phyloP scores from a whole-genome alignment of 306 rosid genomes.

The Adenanthera pavonina region DNA sequence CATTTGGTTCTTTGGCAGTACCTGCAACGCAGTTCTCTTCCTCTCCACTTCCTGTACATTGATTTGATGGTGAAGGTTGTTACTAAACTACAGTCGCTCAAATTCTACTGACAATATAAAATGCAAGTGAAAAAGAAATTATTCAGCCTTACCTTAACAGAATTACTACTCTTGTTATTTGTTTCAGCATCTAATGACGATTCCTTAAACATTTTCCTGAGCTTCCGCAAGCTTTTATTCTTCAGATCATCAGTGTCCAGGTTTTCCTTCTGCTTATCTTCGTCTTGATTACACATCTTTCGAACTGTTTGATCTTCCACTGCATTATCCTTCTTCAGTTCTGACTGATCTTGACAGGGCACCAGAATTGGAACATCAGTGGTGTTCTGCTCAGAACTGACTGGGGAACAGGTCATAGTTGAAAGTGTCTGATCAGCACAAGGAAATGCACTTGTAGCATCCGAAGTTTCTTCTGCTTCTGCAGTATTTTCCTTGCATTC shows the following conservation, averaged over 20 bases:
- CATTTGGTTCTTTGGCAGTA: constrained; percentile 62
- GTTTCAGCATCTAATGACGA: constrained; percentile 26
- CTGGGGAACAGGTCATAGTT: not conserved
- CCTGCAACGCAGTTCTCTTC: constrained; percentile 76
- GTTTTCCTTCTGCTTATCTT: constrained; percentile 38
- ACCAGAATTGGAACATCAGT: not conserved
- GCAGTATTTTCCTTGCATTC: not conserved
- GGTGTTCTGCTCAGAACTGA: constrained; percentile 13
- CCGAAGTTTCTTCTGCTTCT: constrained; percentile 14
- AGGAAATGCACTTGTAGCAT: no score
- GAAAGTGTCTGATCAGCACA: not conserved
- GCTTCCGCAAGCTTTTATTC: constrained; percentile 53
- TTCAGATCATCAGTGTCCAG: not conserved
- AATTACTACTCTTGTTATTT: not conserved
- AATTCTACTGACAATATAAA: not conserved
- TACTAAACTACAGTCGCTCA: not conserved
- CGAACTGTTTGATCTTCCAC: constrained; percentile 26
- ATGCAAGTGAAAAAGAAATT: not conserved
- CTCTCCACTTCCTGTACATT: constrained; percentile 49
- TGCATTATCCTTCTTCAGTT: not conserved
- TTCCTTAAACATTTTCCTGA: constrained; percentile 53
- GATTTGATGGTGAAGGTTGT: not conserved
- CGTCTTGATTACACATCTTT: not conserved
- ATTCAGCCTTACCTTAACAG: constrained; percentile 32
- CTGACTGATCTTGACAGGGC: not conserved